phyloP scores from a whole-genome alignment of 1,139 yeast species.

The Lodderomyces pseudojiufengensis region DNA sequence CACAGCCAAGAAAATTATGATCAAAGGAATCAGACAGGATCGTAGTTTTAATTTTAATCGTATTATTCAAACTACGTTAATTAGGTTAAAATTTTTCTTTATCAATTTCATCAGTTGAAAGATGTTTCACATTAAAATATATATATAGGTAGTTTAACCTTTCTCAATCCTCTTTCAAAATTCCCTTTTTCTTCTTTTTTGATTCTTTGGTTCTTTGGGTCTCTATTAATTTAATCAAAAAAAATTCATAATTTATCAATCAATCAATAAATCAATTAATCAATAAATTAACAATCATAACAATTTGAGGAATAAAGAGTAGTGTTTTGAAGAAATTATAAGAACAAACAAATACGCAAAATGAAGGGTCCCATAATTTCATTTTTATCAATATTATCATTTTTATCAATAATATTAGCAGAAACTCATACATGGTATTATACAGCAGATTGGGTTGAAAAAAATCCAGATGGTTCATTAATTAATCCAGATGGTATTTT shows the following conservation, averaged over 20 bases:
- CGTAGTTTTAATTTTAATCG: no score
- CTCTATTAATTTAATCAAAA: constrained; percentile 1
- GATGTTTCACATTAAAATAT: background rate
- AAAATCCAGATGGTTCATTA: constrained; percentile 62
- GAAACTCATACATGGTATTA: constrained; percentile 51
- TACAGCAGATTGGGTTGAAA: constrained; percentile 52
- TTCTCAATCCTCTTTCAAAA: background rate
- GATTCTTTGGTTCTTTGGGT: constrained; percentile 10
- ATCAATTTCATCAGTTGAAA: constrained; percentile 4
- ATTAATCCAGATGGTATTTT: constrained; percentile 53
- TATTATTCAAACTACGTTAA: no score
- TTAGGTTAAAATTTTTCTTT: constrained; percentile 1
- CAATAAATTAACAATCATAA: no score
- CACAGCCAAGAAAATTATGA: no score
- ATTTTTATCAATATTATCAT: constrained; percentile 1
- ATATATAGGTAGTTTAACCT: background rate
- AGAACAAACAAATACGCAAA: background rate
- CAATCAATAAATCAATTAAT: background rate
- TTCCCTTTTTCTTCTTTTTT: constrained; percentile 2
- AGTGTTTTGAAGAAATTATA: background rate
- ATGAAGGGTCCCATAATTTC: constrained; percentile 8
- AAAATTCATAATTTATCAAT: no score
- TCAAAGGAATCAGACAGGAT: no score
- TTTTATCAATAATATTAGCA: constrained; percentile 21
- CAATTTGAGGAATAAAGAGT: no score